These are phyloP conservation scores for Sugiyamaella neomexicana DNA, from an alignment of 1,139 yeast genomes.

Conservation along the genomic window DNA sequence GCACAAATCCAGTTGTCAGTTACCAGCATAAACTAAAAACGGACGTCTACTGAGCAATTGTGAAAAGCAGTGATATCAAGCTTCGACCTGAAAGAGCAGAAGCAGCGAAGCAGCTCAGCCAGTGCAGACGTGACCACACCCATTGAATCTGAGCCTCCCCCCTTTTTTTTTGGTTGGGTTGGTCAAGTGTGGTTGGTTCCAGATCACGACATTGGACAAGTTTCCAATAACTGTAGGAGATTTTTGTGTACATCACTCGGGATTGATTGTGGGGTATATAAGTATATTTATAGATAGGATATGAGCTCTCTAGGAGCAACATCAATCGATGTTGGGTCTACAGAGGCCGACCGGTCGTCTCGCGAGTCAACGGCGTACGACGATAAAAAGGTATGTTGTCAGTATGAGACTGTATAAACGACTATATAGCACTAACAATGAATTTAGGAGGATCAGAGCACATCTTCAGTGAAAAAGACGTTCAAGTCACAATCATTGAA, in stretches of 20 bases:
- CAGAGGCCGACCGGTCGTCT: neutral
- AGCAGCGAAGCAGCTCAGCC: too few relatives aligned
- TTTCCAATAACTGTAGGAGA: neutral
- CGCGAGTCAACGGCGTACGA: slow-evolving; percentile 4
- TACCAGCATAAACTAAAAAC: neutral
- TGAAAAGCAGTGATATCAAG: too few relatives aligned
- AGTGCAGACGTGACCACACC: too few relatives aligned
- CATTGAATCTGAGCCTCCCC: too few relatives aligned
- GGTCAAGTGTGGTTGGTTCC: too few relatives aligned
- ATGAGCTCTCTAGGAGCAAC: slow-evolving; percentile 5
- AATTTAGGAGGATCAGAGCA: slow-evolving; percentile 8
- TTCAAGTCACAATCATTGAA: slow-evolving; percentile 44
- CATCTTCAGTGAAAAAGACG: slow-evolving; percentile 31
- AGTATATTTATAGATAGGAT: neutral
- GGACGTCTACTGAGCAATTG: too few relatives aligned
- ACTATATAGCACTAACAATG: neutral
- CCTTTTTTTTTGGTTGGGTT: too few relatives aligned
- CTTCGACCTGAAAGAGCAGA: too few relatives aligned
- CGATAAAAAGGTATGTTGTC: slow-evolving; percentile 8
- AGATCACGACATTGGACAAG: too few relatives aligned
- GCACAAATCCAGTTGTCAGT: neutral
- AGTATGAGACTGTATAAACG: neutral
- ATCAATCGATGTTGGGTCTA: neutral
- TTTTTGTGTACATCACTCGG: neutral
- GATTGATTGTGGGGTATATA: neutral